These are phyloP conservation scores for Gloeopeniophorella convolvens DNA, from an alignment of 768 basidiomycete species.

Conservation along the genomic window DNA sequence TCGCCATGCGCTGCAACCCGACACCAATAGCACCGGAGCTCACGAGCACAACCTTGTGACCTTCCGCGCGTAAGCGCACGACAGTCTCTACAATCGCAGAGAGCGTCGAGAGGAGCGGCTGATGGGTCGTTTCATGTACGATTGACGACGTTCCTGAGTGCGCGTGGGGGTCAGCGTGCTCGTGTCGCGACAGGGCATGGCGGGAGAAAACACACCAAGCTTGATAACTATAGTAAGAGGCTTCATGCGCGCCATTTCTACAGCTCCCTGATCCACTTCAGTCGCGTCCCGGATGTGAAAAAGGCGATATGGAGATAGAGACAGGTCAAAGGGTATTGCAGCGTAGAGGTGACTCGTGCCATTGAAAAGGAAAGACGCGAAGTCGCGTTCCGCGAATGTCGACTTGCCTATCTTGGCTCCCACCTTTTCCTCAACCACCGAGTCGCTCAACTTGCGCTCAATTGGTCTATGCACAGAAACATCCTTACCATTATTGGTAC, in stretches of 20 bases:
- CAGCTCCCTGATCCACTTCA: too few species aligned
- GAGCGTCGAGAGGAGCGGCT: conserved; percentile 84
- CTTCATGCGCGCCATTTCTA: conserved; percentile 8
- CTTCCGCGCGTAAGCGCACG: conserved; percentile 62
- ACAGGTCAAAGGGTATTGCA: too few species aligned
- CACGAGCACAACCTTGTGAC: conserved; percentile 93
- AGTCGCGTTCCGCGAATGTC: neutral
- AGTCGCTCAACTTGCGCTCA: too few species aligned
- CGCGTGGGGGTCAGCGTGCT: neutral
- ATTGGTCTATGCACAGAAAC: too few species aligned
- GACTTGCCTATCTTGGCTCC: neutral
- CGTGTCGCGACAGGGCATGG: neutral
- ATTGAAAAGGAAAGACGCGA: too few species aligned
- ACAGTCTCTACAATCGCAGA: conserved; percentile 92
- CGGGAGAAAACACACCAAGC: conserved; percentile 24
- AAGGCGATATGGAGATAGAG: too few species aligned
- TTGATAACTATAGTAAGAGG: conserved; percentile 25
- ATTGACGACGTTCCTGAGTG: conserved; percentile 87
- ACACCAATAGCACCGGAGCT: conserved; percentile 98
- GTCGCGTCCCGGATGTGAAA: too few species aligned
- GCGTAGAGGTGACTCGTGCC: too few species aligned
- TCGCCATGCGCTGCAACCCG: conserved; percentile 85
- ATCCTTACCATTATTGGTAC: too few species aligned
- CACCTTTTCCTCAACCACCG: neutral
- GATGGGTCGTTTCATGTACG: conserved; percentile 88